phyloP scores from a whole-genome alignment of 2,329 filamentous ascomycete species.

The Capronia coronata region DNA sequence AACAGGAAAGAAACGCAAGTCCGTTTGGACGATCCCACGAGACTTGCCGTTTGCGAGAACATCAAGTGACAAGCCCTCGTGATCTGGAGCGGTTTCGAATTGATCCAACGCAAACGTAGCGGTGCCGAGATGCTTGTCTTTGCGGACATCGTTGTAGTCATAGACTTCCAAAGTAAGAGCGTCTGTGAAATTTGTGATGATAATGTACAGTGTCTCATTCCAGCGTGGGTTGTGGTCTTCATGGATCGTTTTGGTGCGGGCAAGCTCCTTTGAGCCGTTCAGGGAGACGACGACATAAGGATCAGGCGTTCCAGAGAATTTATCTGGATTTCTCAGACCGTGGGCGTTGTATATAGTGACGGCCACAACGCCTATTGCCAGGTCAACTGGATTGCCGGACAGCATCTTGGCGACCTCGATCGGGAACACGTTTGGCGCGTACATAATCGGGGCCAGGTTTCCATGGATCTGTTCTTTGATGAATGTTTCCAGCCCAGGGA shows the following conservation, averaged over 20 bases:
- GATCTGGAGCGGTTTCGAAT: conserved; percentile 66
- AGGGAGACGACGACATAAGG: conserved; percentile 82
- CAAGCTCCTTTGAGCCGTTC: conserved; percentile 74
- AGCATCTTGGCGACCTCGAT: conserved; percentile 99
- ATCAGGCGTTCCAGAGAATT: conserved; percentile 84
- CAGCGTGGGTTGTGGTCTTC: conserved; percentile 83
- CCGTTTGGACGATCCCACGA: conserved; percentile 70
- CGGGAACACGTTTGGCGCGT: conserved; percentile 92
- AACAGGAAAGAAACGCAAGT: conserved; percentile 93
- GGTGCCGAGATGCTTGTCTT: conserved; percentile 88
- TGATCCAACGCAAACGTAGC: conserved; percentile 80
- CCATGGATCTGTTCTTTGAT: conserved; percentile 95
- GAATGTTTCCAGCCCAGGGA: conserved; percentile 86
- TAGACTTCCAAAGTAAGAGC: conserved; percentile 75
- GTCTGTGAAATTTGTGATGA: conserved; percentile 86
- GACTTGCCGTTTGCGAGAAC: conserved; percentile 77
- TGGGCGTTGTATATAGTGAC: conserved; percentile 86
- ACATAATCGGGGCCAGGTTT: conserved; percentile 95
- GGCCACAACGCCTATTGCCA: conserved; percentile 89
- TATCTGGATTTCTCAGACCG: conserved; percentile 90
- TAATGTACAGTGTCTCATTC: conserved; percentile 95
- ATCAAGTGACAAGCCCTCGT: conserved; percentile 80
- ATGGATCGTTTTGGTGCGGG: conserved; percentile 78
- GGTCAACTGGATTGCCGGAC: conserved; percentile 85
- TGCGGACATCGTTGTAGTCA: conserved; percentile 92